These are phyloP conservation scores for Tephrocybe sp. DNA, from an alignment of 768 basidiomycete genomes.

Conservation along the genomic window DNA sequence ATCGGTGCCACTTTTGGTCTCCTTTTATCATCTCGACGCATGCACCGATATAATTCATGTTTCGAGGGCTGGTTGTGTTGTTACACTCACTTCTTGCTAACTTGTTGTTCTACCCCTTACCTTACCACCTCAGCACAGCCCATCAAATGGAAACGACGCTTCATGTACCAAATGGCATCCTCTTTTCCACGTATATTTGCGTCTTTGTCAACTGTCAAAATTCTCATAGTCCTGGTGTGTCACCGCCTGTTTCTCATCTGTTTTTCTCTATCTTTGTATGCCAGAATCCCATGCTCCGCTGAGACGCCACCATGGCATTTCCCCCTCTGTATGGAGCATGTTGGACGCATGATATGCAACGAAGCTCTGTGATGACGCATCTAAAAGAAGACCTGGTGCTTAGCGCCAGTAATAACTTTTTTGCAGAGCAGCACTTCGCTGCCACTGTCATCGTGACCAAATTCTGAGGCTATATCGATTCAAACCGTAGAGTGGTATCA, in stretches of 20 bases:
- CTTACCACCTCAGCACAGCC: constrained; percentile 1
- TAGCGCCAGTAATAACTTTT: constrained; percentile 11
- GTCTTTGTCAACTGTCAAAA: background rate
- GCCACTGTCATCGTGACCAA: background rate
- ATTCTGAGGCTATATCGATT: constrained; percentile 21
- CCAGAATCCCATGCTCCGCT: constrained; percentile 16
- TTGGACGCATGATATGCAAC: constrained; percentile 5
- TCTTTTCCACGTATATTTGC: background rate
- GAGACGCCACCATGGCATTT: constrained; percentile 19
- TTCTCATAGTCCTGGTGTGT: background rate
- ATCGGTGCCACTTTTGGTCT: background rate
- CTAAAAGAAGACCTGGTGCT: constrained; percentile 17
- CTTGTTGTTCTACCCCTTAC: background rate
- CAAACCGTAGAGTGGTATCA: constrained; percentile 50
- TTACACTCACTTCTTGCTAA: constrained; percentile 1
- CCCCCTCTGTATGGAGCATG: constrained; percentile 19
- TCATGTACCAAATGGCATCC: constrained; percentile 2
- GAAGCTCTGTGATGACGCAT: constrained; percentile 16
- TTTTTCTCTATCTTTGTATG: constrained; percentile 3
- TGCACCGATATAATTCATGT: background rate
- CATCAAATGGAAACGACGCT: background rate
- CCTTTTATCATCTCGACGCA: background rate
- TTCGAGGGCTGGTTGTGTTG: background rate
- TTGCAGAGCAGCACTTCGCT: constrained; percentile 14
- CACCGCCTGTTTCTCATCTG: background rate